phyloP scores from a whole-genome alignment of 306 rosid species.

The Cicer arietinum region DNA sequence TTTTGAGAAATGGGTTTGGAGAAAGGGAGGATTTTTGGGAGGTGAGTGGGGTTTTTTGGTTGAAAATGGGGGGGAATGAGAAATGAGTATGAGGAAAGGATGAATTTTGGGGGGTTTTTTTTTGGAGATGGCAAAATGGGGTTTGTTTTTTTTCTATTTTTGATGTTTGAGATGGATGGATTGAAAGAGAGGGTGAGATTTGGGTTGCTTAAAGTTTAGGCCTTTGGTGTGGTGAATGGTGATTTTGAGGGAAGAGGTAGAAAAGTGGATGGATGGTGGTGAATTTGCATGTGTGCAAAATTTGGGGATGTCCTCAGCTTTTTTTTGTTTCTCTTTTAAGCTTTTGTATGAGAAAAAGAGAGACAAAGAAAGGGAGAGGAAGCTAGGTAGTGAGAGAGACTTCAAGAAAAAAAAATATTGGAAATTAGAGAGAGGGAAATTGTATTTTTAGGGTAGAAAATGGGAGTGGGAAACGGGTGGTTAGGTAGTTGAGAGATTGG shows the following conservation, averaged over 20 bases:
- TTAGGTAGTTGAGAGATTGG: slow-evolving; percentile 44
- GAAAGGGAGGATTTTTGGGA: slow-evolving; percentile 17
- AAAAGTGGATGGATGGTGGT: slow-evolving; percentile 47
- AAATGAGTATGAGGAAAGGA: slow-evolving; percentile 21
- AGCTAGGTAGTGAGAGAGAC: neutral
- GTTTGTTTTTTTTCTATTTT: slow-evolving; percentile 25
- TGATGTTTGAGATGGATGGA: slow-evolving; percentile 8
- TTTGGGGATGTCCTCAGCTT: slow-evolving; percentile 46
- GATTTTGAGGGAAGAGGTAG: slow-evolving; percentile 41
- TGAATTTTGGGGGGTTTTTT: slow-evolving; percentile 3
- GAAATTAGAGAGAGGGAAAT: slow-evolving; percentile 6
- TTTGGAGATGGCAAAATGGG: slow-evolving; percentile 16
- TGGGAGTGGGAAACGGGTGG: slow-evolving; percentile 47
- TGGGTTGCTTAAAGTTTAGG: slow-evolving; percentile 60
- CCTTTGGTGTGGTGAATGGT: slow-evolving; percentile 31
- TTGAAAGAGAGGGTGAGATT: slow-evolving; percentile 9
- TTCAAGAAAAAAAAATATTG: neutral
- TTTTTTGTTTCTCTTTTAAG: slow-evolving; percentile 40
- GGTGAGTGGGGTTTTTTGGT: neutral
- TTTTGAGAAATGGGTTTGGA: slow-evolving; percentile 20
- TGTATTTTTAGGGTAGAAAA: slow-evolving; percentile 33
- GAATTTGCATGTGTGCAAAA: slow-evolving; percentile 47
- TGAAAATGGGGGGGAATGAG: slow-evolving; percentile 20
- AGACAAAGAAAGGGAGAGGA: slow-evolving; percentile 1
- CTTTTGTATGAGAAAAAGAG: slow-evolving; percentile 31